Percentiles rank a stretch among this genome's conserved stretches.
Evolutionary conservation across 2,329 filamentous ascomycete species (phyloP).

Genomic region (Phyllosticta capitalensis): DNA sequence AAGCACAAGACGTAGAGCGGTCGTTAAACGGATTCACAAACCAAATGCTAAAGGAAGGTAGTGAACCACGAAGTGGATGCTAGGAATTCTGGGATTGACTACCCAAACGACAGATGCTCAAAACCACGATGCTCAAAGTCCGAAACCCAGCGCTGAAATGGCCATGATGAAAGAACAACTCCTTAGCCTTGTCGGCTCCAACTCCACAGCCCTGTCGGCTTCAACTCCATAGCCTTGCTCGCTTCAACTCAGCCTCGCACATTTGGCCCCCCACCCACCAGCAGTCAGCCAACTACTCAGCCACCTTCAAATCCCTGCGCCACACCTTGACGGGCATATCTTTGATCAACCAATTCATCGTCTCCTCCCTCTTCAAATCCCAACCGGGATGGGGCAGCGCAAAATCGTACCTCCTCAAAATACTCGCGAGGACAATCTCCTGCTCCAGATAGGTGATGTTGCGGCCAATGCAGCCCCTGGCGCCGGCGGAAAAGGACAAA

Average conservation of each 20-base stretch:
- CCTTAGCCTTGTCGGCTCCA: not conserved
- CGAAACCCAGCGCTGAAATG: not conserved
- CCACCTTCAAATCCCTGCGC: constrained; percentile 17
- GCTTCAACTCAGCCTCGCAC: not conserved
- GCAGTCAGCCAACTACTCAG: not conserved
- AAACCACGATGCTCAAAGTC: not conserved
- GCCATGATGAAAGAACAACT: not conserved
- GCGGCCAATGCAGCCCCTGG: constrained; percentile 18
- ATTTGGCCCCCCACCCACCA: no score
- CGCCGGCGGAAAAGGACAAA: constrained; percentile 16
- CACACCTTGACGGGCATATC: constrained; percentile 32
- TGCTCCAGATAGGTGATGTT: constrained; percentile 46
- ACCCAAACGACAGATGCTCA: not conserved
- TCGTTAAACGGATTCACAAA: no score
- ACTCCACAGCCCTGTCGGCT: no score
- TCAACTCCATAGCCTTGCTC: not conserved
- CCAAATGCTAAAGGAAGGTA: no score
- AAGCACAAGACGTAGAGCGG: no score
- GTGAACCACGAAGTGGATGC: no score
- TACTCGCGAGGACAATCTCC: constrained; percentile 23
- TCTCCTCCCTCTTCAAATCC: constrained; percentile 27
- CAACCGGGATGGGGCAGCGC: constrained; percentile 27
- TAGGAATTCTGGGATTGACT: not conserved
- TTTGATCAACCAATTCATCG: constrained; percentile 28
- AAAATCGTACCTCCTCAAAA: constrained; percentile 30